These are phyloP conservation scores for Spinacia oleracea DNA, from an alignment of 179 eudicot genomes.

Conservation along the genomic window DNA sequence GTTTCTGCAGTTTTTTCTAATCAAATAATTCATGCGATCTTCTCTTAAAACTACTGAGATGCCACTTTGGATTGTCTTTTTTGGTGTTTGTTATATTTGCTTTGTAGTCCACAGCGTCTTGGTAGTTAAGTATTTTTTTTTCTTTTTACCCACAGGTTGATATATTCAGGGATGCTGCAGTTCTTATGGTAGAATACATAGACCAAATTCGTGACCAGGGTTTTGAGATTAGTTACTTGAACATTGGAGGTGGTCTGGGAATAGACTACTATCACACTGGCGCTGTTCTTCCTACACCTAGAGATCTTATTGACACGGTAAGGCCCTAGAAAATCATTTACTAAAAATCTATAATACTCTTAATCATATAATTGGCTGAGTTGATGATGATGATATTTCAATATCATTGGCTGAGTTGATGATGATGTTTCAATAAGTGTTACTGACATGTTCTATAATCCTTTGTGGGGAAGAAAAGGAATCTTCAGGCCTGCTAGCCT, in stretches of 20 bases:
- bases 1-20: too few species aligned
- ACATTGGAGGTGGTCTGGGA: slow-evolving; percentile 98
- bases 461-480: background rate
- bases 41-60: background rate
- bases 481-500: background rate
- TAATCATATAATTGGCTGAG: background rate
- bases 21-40: too few species aligned
- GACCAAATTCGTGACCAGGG: slow-evolving; percentile 90
- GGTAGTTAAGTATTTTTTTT: background rate
- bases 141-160: slow-evolving; percentile 54
- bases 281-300: slow-evolving; percentile 86
- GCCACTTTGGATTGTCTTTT: background rate
- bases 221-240: slow-evolving; percentile 77
- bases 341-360: background rate
- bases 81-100: background rate
- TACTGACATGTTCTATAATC: background rate
- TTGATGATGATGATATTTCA: background rate
- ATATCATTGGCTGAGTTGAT: background rate
- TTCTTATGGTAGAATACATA: slow-evolving; percentile 83
- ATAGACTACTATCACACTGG: slow-evolving; percentile 90
- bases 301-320: slow-evolving; percentile 89
- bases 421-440: background rate
- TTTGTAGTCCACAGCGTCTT: background rate
- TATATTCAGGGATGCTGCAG: slow-evolving; percentile 94
- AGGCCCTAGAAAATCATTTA: slow-evolving; percentile 21